Base-by-base conservation (phyloP, 768 basidiomycete species). In the Pleurotus djamor region DNA sequence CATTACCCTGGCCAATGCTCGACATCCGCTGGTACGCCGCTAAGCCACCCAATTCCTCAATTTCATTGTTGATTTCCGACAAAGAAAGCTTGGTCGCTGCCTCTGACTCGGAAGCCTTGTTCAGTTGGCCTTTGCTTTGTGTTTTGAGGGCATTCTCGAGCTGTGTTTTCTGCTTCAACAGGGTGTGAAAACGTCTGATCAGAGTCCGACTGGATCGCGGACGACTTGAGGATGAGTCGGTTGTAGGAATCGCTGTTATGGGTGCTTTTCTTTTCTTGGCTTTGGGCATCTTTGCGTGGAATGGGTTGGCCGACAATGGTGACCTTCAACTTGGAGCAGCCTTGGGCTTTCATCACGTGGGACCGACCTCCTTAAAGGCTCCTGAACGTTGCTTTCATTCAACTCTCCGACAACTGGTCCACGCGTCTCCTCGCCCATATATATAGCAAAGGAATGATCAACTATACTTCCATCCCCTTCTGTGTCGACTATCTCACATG, bases 1-100 rank as follows among this genome's bases (percentile, higher is more conserved):
- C 90, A 6, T 73, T 78, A 2, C 85, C 82, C 68, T 97, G 95
- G 1, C 95, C 95, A 13, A 90, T 77, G 57, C 74, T 81, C 35
- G 93, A 95, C 82, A 94, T 92, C 41, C 76, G 80, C 69, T 97
- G 94, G 69, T 97, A 97, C 28, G 76, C 76, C 57, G 86, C 84
- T 38, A 97, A 67, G 1, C 93, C 94, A 4, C 94, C 94, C n/a
- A 92, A 74, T 10, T 73, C 72, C 2, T 80, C 79, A 14, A 96
- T 86, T 66, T 91, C 80, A 12, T 71, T 60, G 44, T 88, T 82
- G 13, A 94, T 75, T n/a, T 80, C 75, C 2, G 61, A 71, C 38
- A 92, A 68, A 55, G 78, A 77, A 9, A 56, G 37, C 13, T 41
- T 56, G 9, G 5, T 44, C 9, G 32, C 54, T 16, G 16, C 10